A percentile compares a stretch with the other conserved stretches of the same genome.
phyloP scores from a whole-genome alignment of 2,329 filamentous ascomycete species.

The Nigrospora sphaerica region DNA sequence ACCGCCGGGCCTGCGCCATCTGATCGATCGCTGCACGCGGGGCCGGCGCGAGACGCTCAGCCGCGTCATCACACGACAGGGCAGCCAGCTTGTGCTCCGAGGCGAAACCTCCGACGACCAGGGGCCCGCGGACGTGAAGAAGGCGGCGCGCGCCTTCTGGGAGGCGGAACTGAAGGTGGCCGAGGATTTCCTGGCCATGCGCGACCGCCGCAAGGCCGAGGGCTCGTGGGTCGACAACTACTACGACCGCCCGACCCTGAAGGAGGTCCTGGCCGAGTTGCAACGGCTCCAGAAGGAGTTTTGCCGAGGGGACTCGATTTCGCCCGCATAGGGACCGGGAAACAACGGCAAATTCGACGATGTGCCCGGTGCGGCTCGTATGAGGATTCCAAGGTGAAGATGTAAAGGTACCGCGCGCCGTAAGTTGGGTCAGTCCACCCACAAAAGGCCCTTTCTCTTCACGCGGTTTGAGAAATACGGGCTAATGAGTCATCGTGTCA shows the following conservation, averaged over 20 bases:
- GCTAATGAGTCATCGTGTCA: too few relatives aligned
- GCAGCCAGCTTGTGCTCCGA: conserved; percentile 38
- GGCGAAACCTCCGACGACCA: conserved; percentile 20
- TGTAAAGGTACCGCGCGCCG: too few relatives aligned
- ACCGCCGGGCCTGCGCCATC: conserved; percentile 33
- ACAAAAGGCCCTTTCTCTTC: too few relatives aligned
- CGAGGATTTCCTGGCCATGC: conserved; percentile 36
- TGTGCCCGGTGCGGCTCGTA: too few relatives aligned
- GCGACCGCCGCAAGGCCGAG: conserved; percentile 25
- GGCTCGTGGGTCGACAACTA: conserved; percentile 44
- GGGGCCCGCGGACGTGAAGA: conserved; percentile 23
- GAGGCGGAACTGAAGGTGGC: conserved; percentile 36
- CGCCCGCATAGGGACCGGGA: too few relatives aligned
- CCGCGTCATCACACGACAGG: conserved; percentile 34
- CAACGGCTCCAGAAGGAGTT: conserved; percentile 2
- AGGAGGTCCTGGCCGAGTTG: conserved; percentile 30
- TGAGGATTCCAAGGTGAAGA: too few relatives aligned
- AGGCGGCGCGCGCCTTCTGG: conserved; percentile 40
- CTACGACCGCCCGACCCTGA: conserved; percentile 38
- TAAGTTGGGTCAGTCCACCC: too few relatives aligned
- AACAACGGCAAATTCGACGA: too few relatives aligned
- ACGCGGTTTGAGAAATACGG: too few relatives aligned
- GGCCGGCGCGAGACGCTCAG: conserved; percentile 39
- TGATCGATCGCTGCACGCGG: conserved; percentile 46
- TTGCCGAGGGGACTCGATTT: not conserved